Evolutionary conservation across 345 rosid species (phyloP).

Genomic region (Crucihimalaya himalaica): DNA sequence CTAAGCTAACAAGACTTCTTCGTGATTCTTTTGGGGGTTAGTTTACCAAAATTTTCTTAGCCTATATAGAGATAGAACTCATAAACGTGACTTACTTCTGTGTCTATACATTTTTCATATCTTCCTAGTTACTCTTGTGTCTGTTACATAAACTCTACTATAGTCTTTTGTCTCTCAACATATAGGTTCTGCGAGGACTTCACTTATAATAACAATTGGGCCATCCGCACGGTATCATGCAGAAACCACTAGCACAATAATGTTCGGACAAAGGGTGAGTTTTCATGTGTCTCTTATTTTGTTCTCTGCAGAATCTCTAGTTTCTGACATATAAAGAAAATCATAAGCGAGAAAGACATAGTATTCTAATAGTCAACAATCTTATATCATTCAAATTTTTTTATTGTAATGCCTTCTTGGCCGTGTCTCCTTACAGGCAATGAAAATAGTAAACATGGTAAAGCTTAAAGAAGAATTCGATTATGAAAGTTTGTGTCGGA

Average conservation of each 20-base stretch:
- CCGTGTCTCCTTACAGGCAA: slow-evolving; percentile 61
- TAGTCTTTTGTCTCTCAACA: slow-evolving; percentile 30
- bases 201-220: slow-evolving; percentile 84
- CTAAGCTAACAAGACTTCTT: slow-evolving; percentile 90
- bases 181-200: slow-evolving; percentile 90
- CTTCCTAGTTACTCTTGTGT: neutral
- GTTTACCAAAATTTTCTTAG: neutral
- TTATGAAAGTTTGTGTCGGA: slow-evolving; percentile 86
- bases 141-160: neutral
- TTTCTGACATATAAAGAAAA: neutral
- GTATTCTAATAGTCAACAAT: neutral
- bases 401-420: slow-evolving; percentile 17
- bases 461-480: slow-evolving; percentile 96
- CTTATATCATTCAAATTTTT: slow-evolving; percentile 10
- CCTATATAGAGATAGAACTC: slow-evolving; percentile 7
- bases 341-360: slow-evolving; percentile 2
- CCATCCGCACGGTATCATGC: slow-evolving; percentile 79
- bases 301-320: neutral
- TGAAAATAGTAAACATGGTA: slow-evolving; percentile 89
- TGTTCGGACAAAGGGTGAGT: slow-evolving; percentile 96
- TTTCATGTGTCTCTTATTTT: slow-evolving; percentile 7
- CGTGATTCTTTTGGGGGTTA: slow-evolving; percentile 97
- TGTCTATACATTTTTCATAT: neutral
- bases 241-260: slow-evolving; percentile 89
- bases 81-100: neutral